These are phyloP conservation scores for Rhizomucor pusillus DNA, from an alignment of 371 early-diverging fungal genomes.

Conservation along the genomic window DNA sequence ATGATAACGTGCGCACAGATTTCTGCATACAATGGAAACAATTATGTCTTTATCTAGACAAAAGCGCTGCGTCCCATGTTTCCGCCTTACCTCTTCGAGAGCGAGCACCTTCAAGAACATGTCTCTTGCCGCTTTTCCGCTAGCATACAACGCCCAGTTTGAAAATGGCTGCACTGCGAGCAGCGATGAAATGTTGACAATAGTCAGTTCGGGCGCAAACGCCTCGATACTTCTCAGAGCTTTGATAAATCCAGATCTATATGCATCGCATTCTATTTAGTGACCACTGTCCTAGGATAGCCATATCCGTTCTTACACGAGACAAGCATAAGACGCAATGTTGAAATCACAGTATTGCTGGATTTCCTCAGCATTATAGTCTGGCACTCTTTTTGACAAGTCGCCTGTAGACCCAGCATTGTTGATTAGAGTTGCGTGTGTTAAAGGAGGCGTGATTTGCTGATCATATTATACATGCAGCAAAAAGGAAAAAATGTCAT, in stretches of 20 bases:
- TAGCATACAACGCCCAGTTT: slow-evolving; percentile 83
- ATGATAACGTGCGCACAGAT: slow-evolving; percentile 65
- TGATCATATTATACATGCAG: no score
- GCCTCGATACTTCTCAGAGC: no score
- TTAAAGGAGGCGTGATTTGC: slow-evolving; percentile 15
- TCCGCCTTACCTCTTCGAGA: slow-evolving; percentile 46
- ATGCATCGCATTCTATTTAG: not conserved
- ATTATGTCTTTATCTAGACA: not conserved
- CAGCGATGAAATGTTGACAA: slow-evolving; percentile 86
- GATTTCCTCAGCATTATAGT: slow-evolving; percentile 50
- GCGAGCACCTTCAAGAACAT: slow-evolving; percentile 70
- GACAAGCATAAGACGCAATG: slow-evolving; percentile 48
- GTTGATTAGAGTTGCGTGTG: slow-evolving; percentile 64
- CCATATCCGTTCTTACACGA: slow-evolving; percentile 36
- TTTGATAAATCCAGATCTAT: slow-evolving; percentile 29
- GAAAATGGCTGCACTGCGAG: slow-evolving; percentile 77
- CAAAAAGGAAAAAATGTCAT: no score
- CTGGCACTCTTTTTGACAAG: slow-evolving; percentile 59
- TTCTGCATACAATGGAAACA: slow-evolving; percentile 9
- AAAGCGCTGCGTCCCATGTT: no score
- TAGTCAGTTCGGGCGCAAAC: slow-evolving; percentile 28
- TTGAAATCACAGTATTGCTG: slow-evolving; percentile 58
- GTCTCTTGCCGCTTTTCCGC: slow-evolving; percentile 89
- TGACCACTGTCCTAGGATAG: not conserved
- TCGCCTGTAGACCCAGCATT: slow-evolving; percentile 85